phyloP scores from a whole-genome alignment of 305 asterid genomes.

The Solanum chacoense region DNA sequence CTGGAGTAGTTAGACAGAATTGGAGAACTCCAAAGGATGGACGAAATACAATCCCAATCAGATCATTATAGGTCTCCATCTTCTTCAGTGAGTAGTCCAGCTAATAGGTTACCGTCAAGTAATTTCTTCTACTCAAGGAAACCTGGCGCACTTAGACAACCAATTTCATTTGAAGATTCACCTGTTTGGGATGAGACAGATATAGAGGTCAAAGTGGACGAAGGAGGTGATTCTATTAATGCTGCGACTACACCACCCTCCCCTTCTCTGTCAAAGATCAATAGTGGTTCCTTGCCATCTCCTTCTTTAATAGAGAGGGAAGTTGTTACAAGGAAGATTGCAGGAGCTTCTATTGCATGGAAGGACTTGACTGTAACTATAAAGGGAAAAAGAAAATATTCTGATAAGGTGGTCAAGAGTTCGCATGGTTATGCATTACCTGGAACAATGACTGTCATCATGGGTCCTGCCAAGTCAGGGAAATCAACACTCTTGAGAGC shows the following conservation, averaged over 20 bases:
- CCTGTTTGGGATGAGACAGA: conserved; percentile 97
- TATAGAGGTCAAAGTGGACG: conserved; percentile 69
- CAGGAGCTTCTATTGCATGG: conserved; percentile 92
- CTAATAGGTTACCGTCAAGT: conserved; percentile 89
- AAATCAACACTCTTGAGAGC: conserved; percentile 94
- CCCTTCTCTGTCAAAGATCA: conserved; percentile 85
- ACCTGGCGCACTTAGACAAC: conserved; percentile 75
- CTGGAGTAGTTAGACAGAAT: not conserved
- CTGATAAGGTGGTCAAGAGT: conserved; percentile 86
- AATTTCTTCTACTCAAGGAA: conserved; percentile 86
- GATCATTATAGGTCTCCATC: conserved; percentile 95
- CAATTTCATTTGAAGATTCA: conserved; percentile 95
- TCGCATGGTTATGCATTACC: conserved; percentile 91
- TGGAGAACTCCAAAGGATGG: conserved; percentile 33
- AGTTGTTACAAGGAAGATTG: conserved; percentile 48
- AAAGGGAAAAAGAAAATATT: conserved; percentile 85
- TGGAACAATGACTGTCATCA: conserved; percentile 94
- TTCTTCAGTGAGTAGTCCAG: conserved; percentile 94
- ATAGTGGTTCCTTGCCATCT: conserved; percentile 65
- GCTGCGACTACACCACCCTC: conserved; percentile 71
- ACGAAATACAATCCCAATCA: conserved; percentile 91
- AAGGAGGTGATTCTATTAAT: conserved; percentile 73
- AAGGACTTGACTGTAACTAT: conserved; percentile 88
- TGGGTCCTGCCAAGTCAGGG: conserved; percentile 99
- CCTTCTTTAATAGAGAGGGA: conserved; percentile 74